Base-by-base conservation (phyloP, 768 basidiomycete species). In the Termitomyces heimii region DNA sequence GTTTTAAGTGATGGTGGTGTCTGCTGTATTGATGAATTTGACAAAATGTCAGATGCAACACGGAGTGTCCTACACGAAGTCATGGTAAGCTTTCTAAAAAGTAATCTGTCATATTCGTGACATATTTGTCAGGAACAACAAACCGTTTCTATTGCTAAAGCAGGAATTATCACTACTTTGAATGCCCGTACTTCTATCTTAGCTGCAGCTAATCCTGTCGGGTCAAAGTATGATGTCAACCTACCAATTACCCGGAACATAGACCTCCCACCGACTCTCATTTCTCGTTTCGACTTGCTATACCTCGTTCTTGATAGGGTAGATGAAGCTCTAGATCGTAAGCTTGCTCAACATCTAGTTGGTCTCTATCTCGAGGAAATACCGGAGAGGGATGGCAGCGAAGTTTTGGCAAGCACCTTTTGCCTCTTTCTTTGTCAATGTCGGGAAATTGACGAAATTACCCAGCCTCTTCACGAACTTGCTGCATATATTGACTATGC, bases 61-160 rank as follows among this genome's bases (percentile, higher is more conserved):
- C 87, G 97, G 47, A 98, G 97, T 68, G 96, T 98, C 9, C 82
- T 99, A 45, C 97, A 99, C 72, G 96, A 98, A 84, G 95, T 97
- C 16, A 98, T 98, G 96, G 92, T 92, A 62, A 53, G 59, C 24
- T 22, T 14, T 34, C 24, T 28, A 35, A 24, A 9, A 16, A 32
- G 35, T 26, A 9, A 28, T 24, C 20, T 8, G 26, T 54, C 34
- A 8, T 13, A 26, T 43, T 20, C 12, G 43, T 43, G 59, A 22
- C 57, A 55, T 7, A 6, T 37, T 42, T 48, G 43, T 12, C 60
- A 97, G 95, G 95, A 98, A 82, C 95, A 98, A 85, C 95, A 98
- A 85, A 98, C 96, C 1, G 96, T 98, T 20, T 98, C 95, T 4
- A 96, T 98, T 60, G 97, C 97, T 6, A 99, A 98, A 73, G 97